A percentile compares a stretch with the other conserved stretches of the same genome.
phyloP scores from a whole-genome alignment of 2,329 filamentous ascomycete species.

The Aspergillus versicolor region DNA sequence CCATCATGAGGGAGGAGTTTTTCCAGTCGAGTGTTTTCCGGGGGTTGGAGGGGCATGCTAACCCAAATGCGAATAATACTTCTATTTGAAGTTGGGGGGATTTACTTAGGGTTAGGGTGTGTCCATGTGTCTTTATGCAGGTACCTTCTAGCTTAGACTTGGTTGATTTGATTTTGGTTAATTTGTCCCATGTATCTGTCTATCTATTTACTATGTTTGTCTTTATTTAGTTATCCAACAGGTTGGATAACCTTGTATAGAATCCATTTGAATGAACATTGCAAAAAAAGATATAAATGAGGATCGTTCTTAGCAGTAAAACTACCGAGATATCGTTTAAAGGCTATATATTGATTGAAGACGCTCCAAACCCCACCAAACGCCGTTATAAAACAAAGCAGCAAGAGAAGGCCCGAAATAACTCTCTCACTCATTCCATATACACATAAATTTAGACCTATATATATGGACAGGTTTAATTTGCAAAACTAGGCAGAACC shows the following conservation, averaged over 20 bases:
- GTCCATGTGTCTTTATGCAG: no score
- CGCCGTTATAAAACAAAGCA: not conserved
- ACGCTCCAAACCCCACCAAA: not conserved
- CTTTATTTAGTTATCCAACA: not conserved
- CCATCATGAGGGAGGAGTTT: conserved; percentile 36
- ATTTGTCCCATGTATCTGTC: not conserved
- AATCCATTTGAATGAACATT: not conserved
- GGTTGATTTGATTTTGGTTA: no score
- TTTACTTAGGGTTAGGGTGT: no score
- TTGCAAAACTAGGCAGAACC: conserved; percentile 11
- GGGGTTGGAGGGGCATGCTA: conserved; percentile 8
- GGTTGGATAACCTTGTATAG: no score
- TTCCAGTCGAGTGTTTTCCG: conserved; percentile 26
- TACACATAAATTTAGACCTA: not conserved
- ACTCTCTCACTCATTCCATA: not conserved
- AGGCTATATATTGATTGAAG: no score
- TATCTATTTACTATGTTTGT: not conserved
- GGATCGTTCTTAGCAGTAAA: no score
- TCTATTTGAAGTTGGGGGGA: no score
- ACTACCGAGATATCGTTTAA: no score
- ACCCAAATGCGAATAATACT: not conserved
- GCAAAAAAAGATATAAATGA: not conserved
- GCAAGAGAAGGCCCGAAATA: not conserved
- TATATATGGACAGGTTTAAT: not conserved
- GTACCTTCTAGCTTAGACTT: no score